These are phyloP conservation scores for Ogataea angusta DNA, from an alignment of 805 yeast species.

Conservation along the genomic window DNA sequence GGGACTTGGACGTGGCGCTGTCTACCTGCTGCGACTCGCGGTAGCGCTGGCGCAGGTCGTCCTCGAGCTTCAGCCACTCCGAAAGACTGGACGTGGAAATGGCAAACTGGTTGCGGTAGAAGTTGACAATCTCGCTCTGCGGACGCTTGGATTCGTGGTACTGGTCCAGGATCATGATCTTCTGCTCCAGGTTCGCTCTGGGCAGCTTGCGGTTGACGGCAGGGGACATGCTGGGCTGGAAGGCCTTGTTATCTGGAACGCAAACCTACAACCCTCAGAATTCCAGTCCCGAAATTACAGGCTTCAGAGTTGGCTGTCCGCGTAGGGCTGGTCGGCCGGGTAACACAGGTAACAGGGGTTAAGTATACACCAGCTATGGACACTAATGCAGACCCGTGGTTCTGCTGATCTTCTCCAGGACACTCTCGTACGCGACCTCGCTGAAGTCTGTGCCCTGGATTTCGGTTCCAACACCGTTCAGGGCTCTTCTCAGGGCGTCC, in stretches of 20 bases:
- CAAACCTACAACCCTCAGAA: neutral
- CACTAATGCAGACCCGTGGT: slow-evolving; percentile 64
- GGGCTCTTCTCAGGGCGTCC: slow-evolving; percentile 95
- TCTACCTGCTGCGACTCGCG: slow-evolving; percentile 31
- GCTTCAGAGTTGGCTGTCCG: neutral
- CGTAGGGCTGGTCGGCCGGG: slow-evolving; percentile 5
- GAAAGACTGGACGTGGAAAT: slow-evolving; percentile 59
- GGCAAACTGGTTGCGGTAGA: slow-evolving; percentile 46
- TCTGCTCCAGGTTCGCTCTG: slow-evolving; percentile 58
- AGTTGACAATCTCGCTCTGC: slow-evolving; percentile 56
- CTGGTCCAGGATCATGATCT: slow-evolving; percentile 51
- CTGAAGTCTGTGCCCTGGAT: slow-evolving; percentile 97
- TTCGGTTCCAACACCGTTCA: slow-evolving; percentile 91
- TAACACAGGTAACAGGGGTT: slow-evolving; percentile 10
- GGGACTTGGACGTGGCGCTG: slow-evolving; percentile 19
- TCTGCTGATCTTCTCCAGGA: slow-evolving; percentile 83
- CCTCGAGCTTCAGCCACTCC: slow-evolving; percentile 59
- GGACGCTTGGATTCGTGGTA: slow-evolving; percentile 47
- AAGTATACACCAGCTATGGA: slow-evolving; percentile 5
- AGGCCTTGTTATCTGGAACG: slow-evolving; percentile 6
- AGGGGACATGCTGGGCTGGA: slow-evolving; percentile 5
- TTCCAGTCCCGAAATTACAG: slow-evolving; percentile 7
- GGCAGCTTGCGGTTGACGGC: slow-evolving; percentile 30
- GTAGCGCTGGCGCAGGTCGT: slow-evolving; percentile 45
- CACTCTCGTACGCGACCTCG: slow-evolving; percentile 93